Base-by-base conservation (phyloP, 495 filamentous ascomycete genomes). In the Margaritispora aquatica region DNA sequence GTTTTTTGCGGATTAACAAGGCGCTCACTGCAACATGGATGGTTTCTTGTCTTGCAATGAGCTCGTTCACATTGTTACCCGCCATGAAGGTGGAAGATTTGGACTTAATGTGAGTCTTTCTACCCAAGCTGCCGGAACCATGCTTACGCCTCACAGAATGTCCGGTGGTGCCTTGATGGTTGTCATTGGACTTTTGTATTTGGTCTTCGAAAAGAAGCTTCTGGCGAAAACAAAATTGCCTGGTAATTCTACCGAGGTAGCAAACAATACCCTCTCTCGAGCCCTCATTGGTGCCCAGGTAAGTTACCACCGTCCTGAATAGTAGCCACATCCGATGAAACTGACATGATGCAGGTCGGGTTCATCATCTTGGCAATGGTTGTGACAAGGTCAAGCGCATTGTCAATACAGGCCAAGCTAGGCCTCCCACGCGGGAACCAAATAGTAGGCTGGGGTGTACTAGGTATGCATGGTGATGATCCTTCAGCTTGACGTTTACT, bases 401-500 rank as follows among this genome's bases (percentile, higher is more conserved):
- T 84, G 49, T 93, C 90, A 19, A 69, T 99, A 29, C 90, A 97
- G 70, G 87, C 90, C 29, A 94, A 90, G 66, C 74, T 83, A 56
- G 95, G 95, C 11, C 79, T 99, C n/a, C 92, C 93, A 5, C 73
- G 86, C 3, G 94, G 95, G 31, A 96, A 96, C 65, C 90, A 96
- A 69, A 74, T 88, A 24, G 80, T 95, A 47, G 95, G 90, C 22
- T 97, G 93, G 93, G 51, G 82, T 54, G 86, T 94, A 23, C 70
- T 99, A 8, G 79, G 90, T 92, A 77, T 69, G 84, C 76, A 9
- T 26, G 17, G 5, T 56, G 26, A 1, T n/a, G 7, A 9, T 22
- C 26, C 26, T 70, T 56, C n/a, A 23, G 26, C 70, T 55, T 13
- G 36, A 26, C 23, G 13, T 44, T 24, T 21, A 17, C 24, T 49